These are phyloP conservation scores for Piper longum DNA, from an alignment of 164 flowering plant species.

Conservation along the genomic window DNA sequence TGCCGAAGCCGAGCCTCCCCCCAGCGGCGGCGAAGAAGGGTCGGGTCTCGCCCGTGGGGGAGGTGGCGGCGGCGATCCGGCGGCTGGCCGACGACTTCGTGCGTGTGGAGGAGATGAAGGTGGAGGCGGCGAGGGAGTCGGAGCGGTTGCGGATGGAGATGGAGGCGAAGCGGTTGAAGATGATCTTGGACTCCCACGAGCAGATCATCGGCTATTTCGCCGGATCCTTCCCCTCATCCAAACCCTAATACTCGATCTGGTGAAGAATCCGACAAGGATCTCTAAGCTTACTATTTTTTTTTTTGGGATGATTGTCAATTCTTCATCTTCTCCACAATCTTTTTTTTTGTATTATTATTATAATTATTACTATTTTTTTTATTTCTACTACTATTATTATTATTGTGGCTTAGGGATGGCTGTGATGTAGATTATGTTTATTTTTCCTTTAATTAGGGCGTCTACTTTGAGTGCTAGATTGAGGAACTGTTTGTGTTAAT, in stretches of 20 bases:
- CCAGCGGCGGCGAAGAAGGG: constrained; percentile 3
- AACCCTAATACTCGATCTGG: neutral
- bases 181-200: constrained; percentile 54
- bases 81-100: constrained; percentile 47
- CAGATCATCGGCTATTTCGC: constrained; percentile 47
- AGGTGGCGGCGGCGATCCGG: constrained; percentile 42
- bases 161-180: constrained; percentile 56
- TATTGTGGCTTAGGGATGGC: too few species aligned
- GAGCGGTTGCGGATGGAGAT: constrained; percentile 62
- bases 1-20: neutral
- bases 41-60: constrained; percentile 19
- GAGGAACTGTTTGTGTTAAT: too few species aligned
- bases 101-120: constrained; percentile 65
- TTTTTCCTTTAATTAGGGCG: too few species aligned
- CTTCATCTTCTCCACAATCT: neutral
- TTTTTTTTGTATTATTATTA: too few species aligned
- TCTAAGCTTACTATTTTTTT: neutral
- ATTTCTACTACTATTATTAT: too few species aligned
- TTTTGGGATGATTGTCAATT: neutral
- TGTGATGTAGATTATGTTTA: too few species aligned
- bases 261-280: neutral
- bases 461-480: too few species aligned
- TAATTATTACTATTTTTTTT: too few species aligned
- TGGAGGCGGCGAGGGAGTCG: constrained; percentile 57
- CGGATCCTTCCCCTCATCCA: constrained; percentile 17